Evolutionary conservation across 495 filamentous ascomycete species (phyloP).

Genomic region (Xylaria acuta): DNA sequence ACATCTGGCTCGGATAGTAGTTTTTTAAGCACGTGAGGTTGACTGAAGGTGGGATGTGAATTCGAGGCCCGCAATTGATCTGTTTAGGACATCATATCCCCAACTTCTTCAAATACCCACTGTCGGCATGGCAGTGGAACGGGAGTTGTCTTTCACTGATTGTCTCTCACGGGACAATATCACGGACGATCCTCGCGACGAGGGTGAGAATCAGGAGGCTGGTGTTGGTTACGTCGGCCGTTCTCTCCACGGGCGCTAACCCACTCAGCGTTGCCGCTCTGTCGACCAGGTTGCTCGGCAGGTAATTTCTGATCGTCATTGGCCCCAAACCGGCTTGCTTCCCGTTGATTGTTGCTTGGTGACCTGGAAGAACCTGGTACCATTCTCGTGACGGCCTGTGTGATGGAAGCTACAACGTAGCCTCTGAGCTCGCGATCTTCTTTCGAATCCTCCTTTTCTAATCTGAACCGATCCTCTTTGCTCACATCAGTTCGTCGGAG

Average conservation of each 20-base stretch:
- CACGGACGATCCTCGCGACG: slow-evolving; percentile 9
- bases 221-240: slow-evolving; percentile 51
- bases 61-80: not conserved
- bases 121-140: not conserved
- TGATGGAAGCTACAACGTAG: slow-evolving; percentile 76
- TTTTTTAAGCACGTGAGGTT: not conserved
- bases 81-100: not conserved
- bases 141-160: not conserved
- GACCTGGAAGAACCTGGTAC: slow-evolving; percentile 42
- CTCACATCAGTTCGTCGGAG: slow-evolving; percentile 77
- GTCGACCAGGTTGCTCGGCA: slow-evolving; percentile 60
- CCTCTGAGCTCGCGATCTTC: slow-evolving; percentile 84
- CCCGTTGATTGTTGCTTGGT: slow-evolving; percentile 23
- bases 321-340: slow-evolving; percentile 29
- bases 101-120: not conserved
- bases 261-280: slow-evolving; percentile 70
- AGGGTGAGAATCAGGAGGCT: slow-evolving; percentile 45
- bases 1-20: not conserved
- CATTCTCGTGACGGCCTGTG: slow-evolving; percentile 59
- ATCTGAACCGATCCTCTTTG: slow-evolving; percentile 78
- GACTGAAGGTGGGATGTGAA: not conserved
- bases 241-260: slow-evolving; percentile 64
- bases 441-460: slow-evolving; percentile 86
- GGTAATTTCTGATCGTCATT: slow-evolving; percentile 58
- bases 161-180: not conserved